phyloP scores from a whole-genome alignment of 2,329 filamentous ascomycete genomes.

The Diaporthe vexans region DNA sequence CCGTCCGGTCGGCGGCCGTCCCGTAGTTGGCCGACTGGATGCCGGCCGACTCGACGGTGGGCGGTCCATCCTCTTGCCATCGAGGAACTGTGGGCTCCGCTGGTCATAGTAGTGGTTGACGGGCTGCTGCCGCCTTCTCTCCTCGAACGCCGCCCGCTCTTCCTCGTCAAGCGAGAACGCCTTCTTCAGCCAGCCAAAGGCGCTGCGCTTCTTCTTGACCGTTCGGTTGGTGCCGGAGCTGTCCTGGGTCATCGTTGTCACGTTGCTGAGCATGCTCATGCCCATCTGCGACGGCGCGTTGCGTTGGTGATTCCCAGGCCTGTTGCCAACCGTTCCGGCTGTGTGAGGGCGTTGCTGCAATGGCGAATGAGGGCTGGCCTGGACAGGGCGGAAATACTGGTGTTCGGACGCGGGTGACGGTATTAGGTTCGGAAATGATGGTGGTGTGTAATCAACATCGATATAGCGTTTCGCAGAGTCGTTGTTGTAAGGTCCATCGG shows the following conservation, averaged over 20 bases:
- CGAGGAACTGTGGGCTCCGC: conserved; percentile 67
- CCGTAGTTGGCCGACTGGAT: conserved; percentile 15
- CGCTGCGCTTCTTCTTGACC: conserved; percentile 76
- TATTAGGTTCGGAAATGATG: conserved; percentile 55
- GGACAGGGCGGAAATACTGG: conserved; percentile 73
- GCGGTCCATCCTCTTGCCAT: conserved; percentile 64
- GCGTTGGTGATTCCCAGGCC: conserved; percentile 57
- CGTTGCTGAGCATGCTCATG: conserved; percentile 71
- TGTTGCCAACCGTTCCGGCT: conserved; percentile 56
- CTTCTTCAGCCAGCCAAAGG: conserved; percentile 78
- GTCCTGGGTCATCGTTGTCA: conserved; percentile 62
- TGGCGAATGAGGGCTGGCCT: conserved; percentile 74
- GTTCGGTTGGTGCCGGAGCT: conserved; percentile 55
- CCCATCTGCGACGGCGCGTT: conserved; percentile 68
- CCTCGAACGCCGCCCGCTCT: conserved; percentile 72
- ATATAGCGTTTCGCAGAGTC: conserved; percentile 45
- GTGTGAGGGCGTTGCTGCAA: conserved; percentile 72
- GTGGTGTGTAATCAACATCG: conserved; percentile 53
- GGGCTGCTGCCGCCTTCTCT: conserved; percentile 61
- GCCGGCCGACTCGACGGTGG: conserved; percentile 12
- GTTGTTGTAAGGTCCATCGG: conserved; percentile 57
- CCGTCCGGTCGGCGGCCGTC: conserved; percentile 14
- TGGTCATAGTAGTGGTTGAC: conserved; percentile 64
- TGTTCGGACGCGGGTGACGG: conserved; percentile 66
- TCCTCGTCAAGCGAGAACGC: conserved; percentile 76